These are phyloP conservation scores for Adansonia gregorii DNA, from an alignment of 441 rosid genomes.

Conservation along the genomic window DNA sequence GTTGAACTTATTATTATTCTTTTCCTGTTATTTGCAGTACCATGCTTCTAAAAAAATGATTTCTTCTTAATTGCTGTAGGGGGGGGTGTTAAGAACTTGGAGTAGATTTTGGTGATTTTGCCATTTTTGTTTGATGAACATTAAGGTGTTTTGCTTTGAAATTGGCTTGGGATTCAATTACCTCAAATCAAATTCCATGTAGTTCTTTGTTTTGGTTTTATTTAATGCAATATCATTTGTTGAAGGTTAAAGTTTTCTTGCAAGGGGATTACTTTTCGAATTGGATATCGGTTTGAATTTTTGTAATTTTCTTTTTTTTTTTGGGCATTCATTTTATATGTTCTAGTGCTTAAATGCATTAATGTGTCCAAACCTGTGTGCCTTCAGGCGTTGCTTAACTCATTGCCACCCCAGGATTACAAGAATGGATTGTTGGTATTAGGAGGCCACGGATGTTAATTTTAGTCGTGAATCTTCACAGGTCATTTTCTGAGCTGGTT, in stretches of 20 bases:
- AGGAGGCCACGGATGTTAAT: conserved; percentile 94
- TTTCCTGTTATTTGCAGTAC: background rate
- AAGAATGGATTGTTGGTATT: conserved; percentile 71
- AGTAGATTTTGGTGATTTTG: conserved; percentile 18
- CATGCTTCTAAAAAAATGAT: background rate
- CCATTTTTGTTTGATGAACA: conserved; percentile 7
- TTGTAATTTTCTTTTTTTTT: background rate
- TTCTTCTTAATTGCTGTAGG: no score
- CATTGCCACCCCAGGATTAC: conserved; percentile 82
- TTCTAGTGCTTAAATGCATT: background rate
- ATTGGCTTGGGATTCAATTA: background rate
- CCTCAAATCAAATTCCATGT: background rate
- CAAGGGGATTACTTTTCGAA: conserved; percentile 86
- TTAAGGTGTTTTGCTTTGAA: background rate
- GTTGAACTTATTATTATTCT: conserved; percentile 39
- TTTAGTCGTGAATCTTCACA: conserved; percentile 85
- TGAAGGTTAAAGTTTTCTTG: conserved; percentile 84
- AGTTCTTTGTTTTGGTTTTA: background rate
- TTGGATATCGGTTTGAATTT: conserved; percentile 83
- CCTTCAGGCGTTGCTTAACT: conserved; percentile 81
- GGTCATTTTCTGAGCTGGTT: conserved; percentile 41
- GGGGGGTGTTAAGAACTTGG: background rate
- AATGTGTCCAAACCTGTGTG: conserved; percentile 16
- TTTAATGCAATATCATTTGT: conserved; percentile 12
- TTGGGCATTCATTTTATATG: background rate